Percentiles rank a stretch among this genome's conserved stretches.
Evolutionary conservation across 495 filamentous ascomycete genomes (phyloP).

Genomic region (Tuber melanosporum): DNA sequence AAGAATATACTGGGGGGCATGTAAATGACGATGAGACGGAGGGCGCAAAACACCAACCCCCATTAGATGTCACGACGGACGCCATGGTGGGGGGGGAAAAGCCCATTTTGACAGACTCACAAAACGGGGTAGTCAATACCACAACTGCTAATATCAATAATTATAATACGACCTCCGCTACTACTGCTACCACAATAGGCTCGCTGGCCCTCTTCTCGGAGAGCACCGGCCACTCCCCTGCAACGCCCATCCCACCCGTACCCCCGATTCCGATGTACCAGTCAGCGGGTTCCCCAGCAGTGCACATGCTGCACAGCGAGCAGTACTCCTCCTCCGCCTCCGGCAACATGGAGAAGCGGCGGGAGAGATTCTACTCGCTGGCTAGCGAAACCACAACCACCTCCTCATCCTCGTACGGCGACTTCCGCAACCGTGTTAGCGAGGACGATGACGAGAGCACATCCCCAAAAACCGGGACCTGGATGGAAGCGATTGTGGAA

Average conservation of each 20-base stretch:
- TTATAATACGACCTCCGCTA: neutral
- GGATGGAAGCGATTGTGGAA: conserved; percentile 32
- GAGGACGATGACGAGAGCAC: conserved; percentile 26
- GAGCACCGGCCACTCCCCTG: conserved; percentile 2
- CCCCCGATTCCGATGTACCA: conserved; percentile 4
- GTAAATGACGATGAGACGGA: neutral
- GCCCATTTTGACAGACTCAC: neutral
- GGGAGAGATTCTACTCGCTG: conserved; percentile 32
- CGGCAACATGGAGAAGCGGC: conserved; percentile 15
- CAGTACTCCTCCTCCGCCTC: conserved; percentile 12
- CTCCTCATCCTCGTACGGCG: conserved; percentile 23
- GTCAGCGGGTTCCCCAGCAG: neutral
- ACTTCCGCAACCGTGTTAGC: conserved; percentile 18
- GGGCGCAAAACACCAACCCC: neutral
- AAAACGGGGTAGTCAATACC: neutral
- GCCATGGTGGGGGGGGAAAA: neutral
- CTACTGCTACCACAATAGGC: conserved; percentile 6
- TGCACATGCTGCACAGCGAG: neutral
- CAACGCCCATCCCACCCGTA: neutral
- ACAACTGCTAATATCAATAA: neutral
- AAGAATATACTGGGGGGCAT: conserved; percentile 6
- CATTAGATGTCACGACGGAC: neutral
- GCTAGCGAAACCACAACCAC: conserved; percentile 21
- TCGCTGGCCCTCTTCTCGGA: conserved; percentile 1
- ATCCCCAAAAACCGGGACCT: neutral